Percentiles rank a stretch among this genome's conserved stretches.
Evolutionary conservation across 2,329 filamentous ascomycete genomes (phyloP).

Genomic region (Penicillium glabrum): DNA sequence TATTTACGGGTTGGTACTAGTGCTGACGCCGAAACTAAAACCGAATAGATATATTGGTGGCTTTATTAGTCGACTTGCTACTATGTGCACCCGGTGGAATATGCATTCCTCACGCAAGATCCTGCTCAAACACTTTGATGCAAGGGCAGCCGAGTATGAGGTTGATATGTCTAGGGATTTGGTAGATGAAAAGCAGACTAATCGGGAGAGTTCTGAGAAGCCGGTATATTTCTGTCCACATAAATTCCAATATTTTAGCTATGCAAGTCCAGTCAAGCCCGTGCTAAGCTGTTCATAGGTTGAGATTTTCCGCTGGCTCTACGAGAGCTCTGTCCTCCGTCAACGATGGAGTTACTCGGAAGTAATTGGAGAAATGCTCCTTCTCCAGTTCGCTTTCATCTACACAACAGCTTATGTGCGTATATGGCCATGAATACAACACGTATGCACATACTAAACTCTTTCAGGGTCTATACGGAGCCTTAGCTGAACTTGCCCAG

Average conservation of each 20-base stretch:
- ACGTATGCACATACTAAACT: background rate
- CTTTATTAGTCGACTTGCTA: conserved; percentile 12
- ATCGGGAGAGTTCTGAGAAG: background rate
- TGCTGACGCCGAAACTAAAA: background rate
- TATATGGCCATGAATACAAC: background rate
- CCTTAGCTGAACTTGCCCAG: conserved; percentile 17
- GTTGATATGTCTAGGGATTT: conserved; percentile 6
- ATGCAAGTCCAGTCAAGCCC: too few relatives aligned
- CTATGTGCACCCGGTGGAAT: conserved; percentile 19
- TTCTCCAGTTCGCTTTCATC: conserved; percentile 24
- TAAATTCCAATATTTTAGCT: background rate
- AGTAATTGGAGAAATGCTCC: conserved; percentile 22
- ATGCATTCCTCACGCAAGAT: conserved; percentile 22
- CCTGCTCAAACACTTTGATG: conserved; percentile 20
- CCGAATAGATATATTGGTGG: conserved; percentile 19
- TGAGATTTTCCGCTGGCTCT: conserved; percentile 24
- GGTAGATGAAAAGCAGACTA: background rate
- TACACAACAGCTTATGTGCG: conserved; percentile 23
- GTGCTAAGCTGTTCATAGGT: background rate
- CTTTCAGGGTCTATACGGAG: conserved; percentile 18
- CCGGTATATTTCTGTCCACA: conserved; percentile 7
- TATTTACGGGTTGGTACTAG: background rate
- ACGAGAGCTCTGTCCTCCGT: conserved; percentile 16
- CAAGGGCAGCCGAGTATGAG: conserved; percentile 19
- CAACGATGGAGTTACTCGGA: conserved; percentile 21